Conservation (phyloP, 2,329 filamentous ascomycete species). For the Nemania bipapillata region DNA sequence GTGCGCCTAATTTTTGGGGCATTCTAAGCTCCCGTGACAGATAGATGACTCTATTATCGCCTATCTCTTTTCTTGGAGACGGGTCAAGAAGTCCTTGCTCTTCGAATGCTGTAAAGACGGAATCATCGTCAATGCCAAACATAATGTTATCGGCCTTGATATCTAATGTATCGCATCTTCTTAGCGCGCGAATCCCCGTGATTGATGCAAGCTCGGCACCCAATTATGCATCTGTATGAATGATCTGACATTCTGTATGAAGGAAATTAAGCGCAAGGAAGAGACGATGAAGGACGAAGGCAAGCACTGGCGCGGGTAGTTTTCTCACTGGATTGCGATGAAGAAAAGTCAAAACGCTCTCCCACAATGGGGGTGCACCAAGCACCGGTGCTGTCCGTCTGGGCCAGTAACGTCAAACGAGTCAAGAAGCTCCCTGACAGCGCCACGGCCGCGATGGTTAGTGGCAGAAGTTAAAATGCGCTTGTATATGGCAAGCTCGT, state of each 20-base stretch:
- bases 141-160: slow-evolving; percentile 62
- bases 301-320: slow-evolving; percentile 52
- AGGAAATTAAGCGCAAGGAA: slow-evolving; percentile 60
- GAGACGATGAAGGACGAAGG: slow-evolving; percentile 53
- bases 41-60: slow-evolving; percentile 58
- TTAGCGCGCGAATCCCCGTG: slow-evolving; percentile 9
- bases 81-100: slow-evolving; percentile 55
- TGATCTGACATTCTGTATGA: slow-evolving; percentile 58
- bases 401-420: slow-evolving; percentile 53
- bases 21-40: slow-evolving; percentile 54
- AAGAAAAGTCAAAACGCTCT: slow-evolving; percentile 56
- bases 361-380: slow-evolving; percentile 58
- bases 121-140: slow-evolving; percentile 55
- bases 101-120: slow-evolving; percentile 55
- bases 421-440: slow-evolving; percentile 53
- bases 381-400: slow-evolving; percentile 52
- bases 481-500: slow-evolving; percentile 59
- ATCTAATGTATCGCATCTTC: slow-evolving; percentile 45
- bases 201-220: slow-evolving; percentile 1
- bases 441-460: slow-evolving; percentile 49
- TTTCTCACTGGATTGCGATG: slow-evolving; percentile 54
- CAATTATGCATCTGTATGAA: slow-evolving; percentile 57
- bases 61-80: slow-evolving; percentile 56
- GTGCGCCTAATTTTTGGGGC: slow-evolving; percentile 43
- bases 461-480: slow-evolving; percentile 45